phyloP scores from a whole-genome alignment of 148 eudicot species.

The Vaccinium darrowii region DNA sequence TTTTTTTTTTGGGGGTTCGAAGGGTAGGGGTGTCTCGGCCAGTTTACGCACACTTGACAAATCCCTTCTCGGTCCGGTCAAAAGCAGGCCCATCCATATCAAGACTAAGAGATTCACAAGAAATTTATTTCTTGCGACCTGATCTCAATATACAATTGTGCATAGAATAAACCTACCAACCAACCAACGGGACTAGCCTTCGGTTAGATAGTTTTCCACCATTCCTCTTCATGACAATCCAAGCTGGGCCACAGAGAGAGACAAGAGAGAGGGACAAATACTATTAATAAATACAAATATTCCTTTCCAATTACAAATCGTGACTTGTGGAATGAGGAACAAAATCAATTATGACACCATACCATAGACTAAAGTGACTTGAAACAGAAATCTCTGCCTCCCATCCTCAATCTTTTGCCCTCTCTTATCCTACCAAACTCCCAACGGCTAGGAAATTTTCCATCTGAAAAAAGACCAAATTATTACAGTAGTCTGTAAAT shows the following conservation, averaged over 20 bases:
- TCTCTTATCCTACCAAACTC: not conserved
- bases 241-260: not conserved
- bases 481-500: not conserved
- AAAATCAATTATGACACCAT: not conserved
- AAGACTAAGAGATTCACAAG: no score
- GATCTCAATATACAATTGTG: no score
- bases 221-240: not conserved
- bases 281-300: slow-evolving; percentile 2
- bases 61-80: no score
- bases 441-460: not conserved
- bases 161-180: no score
- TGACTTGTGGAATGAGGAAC: not conserved
- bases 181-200: no score
- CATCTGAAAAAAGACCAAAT: not conserved
- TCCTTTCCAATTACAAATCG: not conserved
- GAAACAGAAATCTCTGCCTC: not conserved
- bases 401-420: not conserved
- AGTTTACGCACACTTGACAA: no score
- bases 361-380: not conserved
- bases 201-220: not conserved
- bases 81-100: no score
- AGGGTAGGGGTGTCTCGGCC: no score
- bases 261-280: not conserved
- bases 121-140: no score
- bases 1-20: no score